Evolutionary conservation across 163 green algal species (phyloP), one percentile per base, ranked within the genome.

Genomic region (Chloromonas sp.): DNA sequence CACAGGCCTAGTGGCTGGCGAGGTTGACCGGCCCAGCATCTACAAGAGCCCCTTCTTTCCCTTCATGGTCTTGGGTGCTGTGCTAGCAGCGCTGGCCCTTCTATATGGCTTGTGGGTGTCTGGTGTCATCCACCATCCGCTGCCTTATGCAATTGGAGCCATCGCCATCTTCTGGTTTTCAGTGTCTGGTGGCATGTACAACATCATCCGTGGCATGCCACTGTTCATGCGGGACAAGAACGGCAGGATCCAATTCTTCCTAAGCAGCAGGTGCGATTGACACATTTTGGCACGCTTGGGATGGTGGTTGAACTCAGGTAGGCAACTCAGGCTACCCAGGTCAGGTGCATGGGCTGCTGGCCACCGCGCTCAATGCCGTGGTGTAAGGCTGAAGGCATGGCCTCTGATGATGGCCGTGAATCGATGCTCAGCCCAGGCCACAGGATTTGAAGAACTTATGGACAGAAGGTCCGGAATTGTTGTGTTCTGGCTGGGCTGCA

Each of bases 191-290:
- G 94, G 94, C 85, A 97, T 98, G 94, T 95, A 94, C 92, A 97
- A 97, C 92, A 97, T 97, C 90, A 98, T 98, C 86, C 89, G 95
- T 14, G 92, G 92, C 83, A 91, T 97, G 84, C 95, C 95, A 0
- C 81, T 97, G 14, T 87, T 85, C 66, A 86, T 86, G 36, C 82
- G 86, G 57, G 87, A 89, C 61, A 78, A 84, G 60, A 86, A 86
- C n/a, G 87, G 87, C 8, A 82, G 82, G n/a, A 36, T 87, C 15
- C 87, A 90, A 79, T 87, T 90, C 79, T 90, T 90, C 87, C 61
- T 87, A 60, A 81, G 70, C 14, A 74, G 86, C 82, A 84, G 82
- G 82, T 84, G 70, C 13, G 71, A 3, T 74, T 5, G 66, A 11
- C 66, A 74, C 66, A 74, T 11, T 11, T 5, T 74, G 66, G 66